Conservation (phyloP, 768 basidiomycete genomes). For the Termitomyces sp. region DNA sequence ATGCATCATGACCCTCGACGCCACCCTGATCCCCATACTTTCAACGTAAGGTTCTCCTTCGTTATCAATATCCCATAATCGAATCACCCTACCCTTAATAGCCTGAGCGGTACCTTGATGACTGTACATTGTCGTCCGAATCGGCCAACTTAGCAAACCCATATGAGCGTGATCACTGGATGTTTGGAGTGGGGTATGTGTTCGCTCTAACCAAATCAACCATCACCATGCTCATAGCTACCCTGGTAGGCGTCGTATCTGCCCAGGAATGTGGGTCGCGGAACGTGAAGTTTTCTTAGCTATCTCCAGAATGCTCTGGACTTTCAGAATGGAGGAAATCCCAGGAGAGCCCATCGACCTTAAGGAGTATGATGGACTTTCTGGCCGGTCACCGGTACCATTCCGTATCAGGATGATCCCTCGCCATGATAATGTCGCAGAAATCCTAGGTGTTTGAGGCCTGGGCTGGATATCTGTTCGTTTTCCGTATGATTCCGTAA, state of each 20-base stretch:
- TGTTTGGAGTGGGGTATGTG: slow-evolving; percentile 41
- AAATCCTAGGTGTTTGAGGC: slow-evolving; percentile 15
- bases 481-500: neutral
- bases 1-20: slow-evolving; percentile 31
- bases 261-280: slow-evolving; percentile 39
- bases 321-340: slow-evolving; percentile 35
- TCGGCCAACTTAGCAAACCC: slow-evolving; percentile 37
- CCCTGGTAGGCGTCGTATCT: slow-evolving; percentile 28
- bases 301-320: slow-evolving; percentile 43
- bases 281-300: slow-evolving; percentile 41
- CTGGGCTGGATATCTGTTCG: neutral
- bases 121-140: slow-evolving; percentile 31
- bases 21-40: slow-evolving; percentile 34
- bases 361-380: slow-evolving; percentile 41
- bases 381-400: slow-evolving; percentile 40
- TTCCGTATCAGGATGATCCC: slow-evolving; percentile 30
- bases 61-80: neutral
- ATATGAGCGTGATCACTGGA: slow-evolving; percentile 44
- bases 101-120: slow-evolving; percentile 41
- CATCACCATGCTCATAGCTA: neutral
- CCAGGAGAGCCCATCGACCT: slow-evolving; percentile 39
- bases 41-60: slow-evolving; percentile 17
- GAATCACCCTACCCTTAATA: slow-evolving; percentile 7
- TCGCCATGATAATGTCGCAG: slow-evolving; percentile 23
- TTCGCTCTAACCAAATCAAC: slow-evolving; percentile 5